A percentile compares a stretch with the other conserved stretches of the same genome.
Evolutionary conservation across 2,329 filamentous ascomycete species (phyloP).

Genomic region (Neocucurbitaria cava): DNA sequence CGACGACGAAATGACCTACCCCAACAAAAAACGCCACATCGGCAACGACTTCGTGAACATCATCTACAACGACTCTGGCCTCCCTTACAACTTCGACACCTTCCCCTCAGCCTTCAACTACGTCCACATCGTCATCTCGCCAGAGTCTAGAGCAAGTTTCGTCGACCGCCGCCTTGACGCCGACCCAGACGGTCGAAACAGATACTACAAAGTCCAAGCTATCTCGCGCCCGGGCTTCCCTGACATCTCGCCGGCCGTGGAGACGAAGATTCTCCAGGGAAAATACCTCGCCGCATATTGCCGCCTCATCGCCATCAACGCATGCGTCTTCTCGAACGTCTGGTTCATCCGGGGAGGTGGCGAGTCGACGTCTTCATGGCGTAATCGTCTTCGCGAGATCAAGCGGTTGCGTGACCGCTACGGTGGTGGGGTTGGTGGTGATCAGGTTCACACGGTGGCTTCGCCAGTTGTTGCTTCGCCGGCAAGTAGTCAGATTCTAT

Average conservation of each 20-base stretch:
- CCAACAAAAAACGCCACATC: conserved; percentile 91
- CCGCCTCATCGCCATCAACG: conserved; percentile 87
- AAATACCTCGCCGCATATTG: conserved; percentile 85
- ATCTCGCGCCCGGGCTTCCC: conserved; percentile 89
- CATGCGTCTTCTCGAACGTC: conserved; percentile 91
- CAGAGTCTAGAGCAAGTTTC: conserved; percentile 80
- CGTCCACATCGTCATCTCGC: conserved; percentile 94
- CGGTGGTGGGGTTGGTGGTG: conserved; percentile 26
- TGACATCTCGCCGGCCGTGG: conserved; percentile 86
- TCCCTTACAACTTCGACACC: conserved; percentile 85
- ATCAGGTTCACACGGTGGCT: too few relatives aligned
- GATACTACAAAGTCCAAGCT: conserved; percentile 88
- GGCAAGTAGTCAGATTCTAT: conserved; percentile 23
- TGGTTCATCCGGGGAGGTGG: conserved; percentile 80
- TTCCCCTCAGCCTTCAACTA: conserved; percentile 96
- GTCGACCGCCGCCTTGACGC: conserved; percentile 60
- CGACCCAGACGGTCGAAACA: conserved; percentile 51
- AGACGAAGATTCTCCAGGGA: conserved; percentile 86
- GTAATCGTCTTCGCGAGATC: conserved; percentile 84
- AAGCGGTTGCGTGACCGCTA: conserved; percentile 75
- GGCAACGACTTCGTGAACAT: conserved; percentile 99
- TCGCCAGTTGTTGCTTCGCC: too few relatives aligned
- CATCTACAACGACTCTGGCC: conserved; percentile 95
- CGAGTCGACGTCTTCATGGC: conserved; percentile 89
- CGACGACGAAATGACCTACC: conserved; percentile 73